Evolutionary conservation across 2,329 filamentous ascomycete genomes (phyloP), one percentile per base, ranked within the genome.

Genomic region (Zymoseptoria pseudotritici): DNA sequence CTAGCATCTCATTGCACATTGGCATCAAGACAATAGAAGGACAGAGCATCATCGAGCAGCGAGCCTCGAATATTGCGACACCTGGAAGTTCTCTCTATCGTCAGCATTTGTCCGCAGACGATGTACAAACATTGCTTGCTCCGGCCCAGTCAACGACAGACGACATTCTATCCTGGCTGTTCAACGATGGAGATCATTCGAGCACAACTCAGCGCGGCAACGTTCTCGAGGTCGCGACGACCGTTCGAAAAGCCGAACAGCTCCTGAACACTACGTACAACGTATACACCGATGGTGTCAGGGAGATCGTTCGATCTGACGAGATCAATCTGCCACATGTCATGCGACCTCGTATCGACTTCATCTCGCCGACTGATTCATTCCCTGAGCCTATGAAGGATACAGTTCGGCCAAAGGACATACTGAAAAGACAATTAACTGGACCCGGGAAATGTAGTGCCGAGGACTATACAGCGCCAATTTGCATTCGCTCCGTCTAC

Each of bases 251-350:
- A 22, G 67, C 59, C 4, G 66, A 69, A 56, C 42, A 56, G 49
- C 50, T 69, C 46, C 62, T 69, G 13, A 65, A 66, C 7, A 63
- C 66, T 4, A 63, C 57, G 3, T 69, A 69, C 49, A 61, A 50
- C n/a, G 50, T 59, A 20, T 69, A 60, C 36, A 58, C 58, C 1
- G 63, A 67, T 57, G 65, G 62, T 1, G 36, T 51, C 2, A 31
- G 31, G 19, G 59, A 61, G 13, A 52, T 67, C 8, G 31, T 65
- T 21, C 59, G 67, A 4, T 63, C 62, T 8, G 65, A 68, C 54
- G 10, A 56, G 1, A 66, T 59, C 36, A 54, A 63, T 51, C 24
- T 68, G 13, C 65, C 65, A n/a, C 50, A 64, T 2, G n/a, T 36
- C 19, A 31, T 69, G 9, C 61, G 57, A 6, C 50, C 50, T 10